Conservation (phyloP, 75 land plant genomes). For the Chamaecyparis obtusa region DNA sequence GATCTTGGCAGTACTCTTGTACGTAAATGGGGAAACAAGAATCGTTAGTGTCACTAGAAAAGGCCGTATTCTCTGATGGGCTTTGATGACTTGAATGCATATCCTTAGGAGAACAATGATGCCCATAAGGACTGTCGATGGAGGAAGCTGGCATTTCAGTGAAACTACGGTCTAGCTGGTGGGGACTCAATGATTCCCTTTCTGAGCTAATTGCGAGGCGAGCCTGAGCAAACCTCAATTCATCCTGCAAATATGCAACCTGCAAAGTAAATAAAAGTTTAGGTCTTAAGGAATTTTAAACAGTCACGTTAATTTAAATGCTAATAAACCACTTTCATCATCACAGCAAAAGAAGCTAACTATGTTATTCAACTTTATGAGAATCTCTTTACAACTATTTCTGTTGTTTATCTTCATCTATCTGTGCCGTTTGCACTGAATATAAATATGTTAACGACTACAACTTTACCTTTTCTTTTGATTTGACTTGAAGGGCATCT, state of each 20-base stretch:
- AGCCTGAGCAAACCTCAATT: not conserved
- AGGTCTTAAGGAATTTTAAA: not conserved
- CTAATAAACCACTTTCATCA: not conserved
- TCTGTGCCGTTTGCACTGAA: not conserved
- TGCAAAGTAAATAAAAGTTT: constrained; percentile 4
- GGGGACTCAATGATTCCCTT: not conserved
- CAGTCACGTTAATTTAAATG: too few species aligned
- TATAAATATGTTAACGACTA: too few species aligned
- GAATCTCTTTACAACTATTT: not conserved
- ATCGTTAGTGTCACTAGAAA: not conserved
- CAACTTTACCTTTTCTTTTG: too few species aligned
- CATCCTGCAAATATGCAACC: not conserved
- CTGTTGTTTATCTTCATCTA: not conserved
- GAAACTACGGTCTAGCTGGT: not conserved
- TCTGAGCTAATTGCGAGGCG: not conserved
- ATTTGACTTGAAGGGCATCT: not conserved
- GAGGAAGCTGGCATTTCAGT: not conserved
- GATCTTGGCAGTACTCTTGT: not conserved
- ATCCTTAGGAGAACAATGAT: not conserved
- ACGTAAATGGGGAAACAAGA: not conserved
- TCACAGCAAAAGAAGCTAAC: not conserved
- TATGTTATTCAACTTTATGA: too few species aligned
- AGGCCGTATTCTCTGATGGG: not conserved
- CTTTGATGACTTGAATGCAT: not conserved
- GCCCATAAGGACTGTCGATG: not conserved